Base-by-base conservation (phyloP, 768 basidiomycete species). In the Ramaria rubella region DNA sequence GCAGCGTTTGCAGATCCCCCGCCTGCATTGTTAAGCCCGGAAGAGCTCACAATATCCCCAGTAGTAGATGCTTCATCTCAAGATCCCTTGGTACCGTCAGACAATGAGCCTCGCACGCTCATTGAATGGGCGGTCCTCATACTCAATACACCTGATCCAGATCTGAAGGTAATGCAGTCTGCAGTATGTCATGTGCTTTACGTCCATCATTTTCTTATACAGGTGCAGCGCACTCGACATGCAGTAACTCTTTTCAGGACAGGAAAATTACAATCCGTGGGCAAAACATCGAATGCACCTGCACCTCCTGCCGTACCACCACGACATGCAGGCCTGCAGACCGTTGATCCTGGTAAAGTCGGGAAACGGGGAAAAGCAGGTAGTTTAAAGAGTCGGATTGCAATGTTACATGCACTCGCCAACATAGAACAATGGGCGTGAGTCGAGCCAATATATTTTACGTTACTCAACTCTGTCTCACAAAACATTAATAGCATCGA, bases 371-470 rank as follows among this genome's bases (percentile, higher is more conserved):
- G 74, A 0, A 73, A 72, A 54, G 74, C 70, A 1, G 74, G 73
- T 12, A 68, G 64, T 9, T 67, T 72, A 44, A 84, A 82, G 68
- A 87, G 80, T 59, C 70, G 83, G 24, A 81, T 83, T 0, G 79
- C 82, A 12, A 88, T 90, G 85, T 69, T 91, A 7, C 90, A 90
- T 68, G 86, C 89, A 1, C 69, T 91, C 1, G 89, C 89, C 0
- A 90, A 90, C 64, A 89, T 93, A 52, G 89, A 91, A 62, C 89
- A 90, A 67, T 93, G 87, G 86, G 90, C 90, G 80, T 87, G 61
- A 79, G 86, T 83, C 19, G 9, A 49, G 19, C 19, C 87, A 88
- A 44, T 87, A 90, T 62, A 76, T 90, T 11, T 5, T 48, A 85
- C 87, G 80, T 86, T 62, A 66, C 83, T 72, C 14, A 36, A 21